Conservation (phyloP, 1,284 basidiomycete genomes). For the Trichosporon asahii region DNA sequence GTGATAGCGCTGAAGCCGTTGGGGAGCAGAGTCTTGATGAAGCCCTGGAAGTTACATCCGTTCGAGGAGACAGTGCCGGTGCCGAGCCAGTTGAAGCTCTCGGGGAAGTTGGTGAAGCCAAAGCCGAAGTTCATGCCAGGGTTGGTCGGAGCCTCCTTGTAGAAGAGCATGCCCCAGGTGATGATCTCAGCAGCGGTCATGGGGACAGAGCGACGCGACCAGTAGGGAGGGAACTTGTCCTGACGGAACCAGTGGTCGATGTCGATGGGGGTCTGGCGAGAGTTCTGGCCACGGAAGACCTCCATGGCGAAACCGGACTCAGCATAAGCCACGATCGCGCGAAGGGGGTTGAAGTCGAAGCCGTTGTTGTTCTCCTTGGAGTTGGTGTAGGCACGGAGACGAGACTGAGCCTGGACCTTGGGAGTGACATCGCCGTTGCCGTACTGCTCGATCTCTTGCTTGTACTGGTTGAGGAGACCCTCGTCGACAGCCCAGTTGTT, state of each 20-base stretch:
- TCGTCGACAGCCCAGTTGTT: neutral
- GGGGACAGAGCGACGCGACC: slow-evolving; percentile 12
- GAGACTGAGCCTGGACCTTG: slow-evolving; percentile 1
- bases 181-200: slow-evolving; percentile 16
- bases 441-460: slow-evolving; percentile 8
- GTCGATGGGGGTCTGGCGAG: neutral
- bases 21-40: slow-evolving; percentile 4
- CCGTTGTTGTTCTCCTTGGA: slow-evolving; percentile 7
- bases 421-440: slow-evolving; percentile 5
- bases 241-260: slow-evolving; percentile 14
- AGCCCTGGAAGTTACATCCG: slow-evolving; percentile 5
- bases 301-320: slow-evolving; percentile 17
- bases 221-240: slow-evolving; percentile 16
- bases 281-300: slow-evolving; percentile 13
- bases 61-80: neutral
- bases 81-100: slow-evolving; percentile 8
- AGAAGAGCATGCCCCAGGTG: slow-evolving; percentile 16
- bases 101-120: neutral
- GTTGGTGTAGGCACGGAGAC: slow-evolving; percentile 4
- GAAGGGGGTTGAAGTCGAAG: slow-evolving; percentile 15
- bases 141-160: neutral
- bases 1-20: slow-evolving; percentile 5
- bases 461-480: slow-evolving; percentile 4
- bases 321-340: slow-evolving; percentile 18
- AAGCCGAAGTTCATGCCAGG: slow-evolving; percentile 8